Conservation (phyloP, 257 asterid genomes). For the Ballota nigra region DNA sequence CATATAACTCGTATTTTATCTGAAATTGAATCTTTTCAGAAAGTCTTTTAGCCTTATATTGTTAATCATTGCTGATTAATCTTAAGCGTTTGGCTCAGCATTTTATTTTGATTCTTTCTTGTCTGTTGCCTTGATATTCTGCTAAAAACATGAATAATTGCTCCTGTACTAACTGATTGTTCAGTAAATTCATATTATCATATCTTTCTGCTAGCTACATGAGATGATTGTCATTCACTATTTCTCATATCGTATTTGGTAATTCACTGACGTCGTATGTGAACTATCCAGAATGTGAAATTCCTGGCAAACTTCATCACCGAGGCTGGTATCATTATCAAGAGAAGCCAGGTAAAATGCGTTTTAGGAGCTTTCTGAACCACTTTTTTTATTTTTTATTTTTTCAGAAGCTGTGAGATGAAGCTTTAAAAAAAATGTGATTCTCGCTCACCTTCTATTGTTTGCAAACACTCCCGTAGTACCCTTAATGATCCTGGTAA, state of each 20-base stretch:
- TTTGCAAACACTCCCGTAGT: not conserved
- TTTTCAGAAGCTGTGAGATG: not conserved
- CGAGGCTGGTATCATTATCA: conserved; percentile 77
- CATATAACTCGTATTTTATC: not conserved
- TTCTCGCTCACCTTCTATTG: not conserved
- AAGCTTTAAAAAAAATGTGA: not conserved
- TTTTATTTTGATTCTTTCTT: not conserved
- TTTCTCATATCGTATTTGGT: not conserved
- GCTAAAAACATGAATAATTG: not conserved
- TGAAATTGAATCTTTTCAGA: not conserved
- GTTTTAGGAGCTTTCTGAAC: not conserved
- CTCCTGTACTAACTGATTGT: not conserved
- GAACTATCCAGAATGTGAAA: conserved; percentile 66
- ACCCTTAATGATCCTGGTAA: not conserved
- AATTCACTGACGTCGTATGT: not conserved
- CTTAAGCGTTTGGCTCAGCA: not conserved
- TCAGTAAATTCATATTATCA: not conserved
- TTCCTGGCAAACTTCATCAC: conserved; percentile 88
- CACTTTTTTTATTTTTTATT: not conserved
- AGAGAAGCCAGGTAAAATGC: conserved; percentile 75
- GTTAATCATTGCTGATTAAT: not conserved
- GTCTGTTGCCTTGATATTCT: not conserved
- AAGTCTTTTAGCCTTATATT: not conserved
- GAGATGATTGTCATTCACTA: not conserved
- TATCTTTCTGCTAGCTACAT: not conserved